Conservation (phyloP, 2,329 filamentous ascomycete species). For the Penicillium sp. region DNA sequence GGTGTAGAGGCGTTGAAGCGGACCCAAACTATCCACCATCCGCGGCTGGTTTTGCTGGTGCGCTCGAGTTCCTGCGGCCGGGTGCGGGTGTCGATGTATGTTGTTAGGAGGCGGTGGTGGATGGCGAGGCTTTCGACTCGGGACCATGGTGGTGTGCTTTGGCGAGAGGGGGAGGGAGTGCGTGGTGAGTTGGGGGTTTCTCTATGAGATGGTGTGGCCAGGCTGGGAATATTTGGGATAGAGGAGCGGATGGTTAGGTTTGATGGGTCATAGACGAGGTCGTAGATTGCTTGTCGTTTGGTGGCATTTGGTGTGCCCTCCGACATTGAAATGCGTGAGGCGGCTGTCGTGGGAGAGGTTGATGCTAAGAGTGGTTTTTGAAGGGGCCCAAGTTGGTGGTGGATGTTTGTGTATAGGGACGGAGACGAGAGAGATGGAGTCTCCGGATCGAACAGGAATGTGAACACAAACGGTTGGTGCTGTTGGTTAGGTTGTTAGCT, state of each 20-base stretch:
- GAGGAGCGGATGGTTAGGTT: constrained; percentile 56
- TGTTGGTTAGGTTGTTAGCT: constrained; percentile 18
- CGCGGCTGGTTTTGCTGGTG: constrained; percentile 58
- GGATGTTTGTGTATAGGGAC: constrained; percentile 46
- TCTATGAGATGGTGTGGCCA: constrained; percentile 34
- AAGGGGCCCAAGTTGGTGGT: constrained; percentile 47
- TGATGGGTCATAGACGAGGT: constrained; percentile 57
- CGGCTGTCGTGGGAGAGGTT: constrained; percentile 42
- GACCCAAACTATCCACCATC: constrained; percentile 65
- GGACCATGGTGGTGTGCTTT: constrained; percentile 39
- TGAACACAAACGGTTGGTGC: constrained; percentile 49
- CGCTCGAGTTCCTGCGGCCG: constrained; percentile 51
- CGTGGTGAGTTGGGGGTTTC: constrained; percentile 29
- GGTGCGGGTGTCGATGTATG: constrained; percentile 49
- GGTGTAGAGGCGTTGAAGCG: constrained; percentile 35
- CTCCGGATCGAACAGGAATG: constrained; percentile 45
- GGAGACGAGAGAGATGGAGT: constrained; percentile 40
- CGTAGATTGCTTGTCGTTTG: constrained; percentile 48
- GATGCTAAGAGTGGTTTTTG: constrained; percentile 44
- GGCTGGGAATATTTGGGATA: constrained; percentile 60
- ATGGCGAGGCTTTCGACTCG: constrained; percentile 58
- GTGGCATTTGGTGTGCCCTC: constrained; percentile 32
- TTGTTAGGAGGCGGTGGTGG: constrained; percentile 56
- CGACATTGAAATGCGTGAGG: constrained; percentile 33
- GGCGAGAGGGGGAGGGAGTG: constrained; percentile 54